A percentile compares a stretch with the other conserved stretches of the same genome.
These are phyloP conservation scores for Antitrichia curtipendula DNA, from an alignment of 225 moss, liverwort and hornwort species.

Conservation along the genomic window DNA sequence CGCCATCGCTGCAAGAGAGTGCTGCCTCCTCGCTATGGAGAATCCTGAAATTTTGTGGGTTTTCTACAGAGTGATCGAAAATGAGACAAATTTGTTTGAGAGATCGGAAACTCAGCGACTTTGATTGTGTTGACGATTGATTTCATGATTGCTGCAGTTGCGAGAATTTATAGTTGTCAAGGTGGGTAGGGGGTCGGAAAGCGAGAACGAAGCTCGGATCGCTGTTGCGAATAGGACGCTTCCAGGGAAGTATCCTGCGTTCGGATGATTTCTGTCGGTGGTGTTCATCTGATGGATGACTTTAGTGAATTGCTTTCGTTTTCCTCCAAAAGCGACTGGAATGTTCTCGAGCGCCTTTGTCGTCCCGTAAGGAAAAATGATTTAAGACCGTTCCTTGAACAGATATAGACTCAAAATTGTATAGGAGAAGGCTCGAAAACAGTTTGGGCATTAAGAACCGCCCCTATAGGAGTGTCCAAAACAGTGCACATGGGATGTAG, in stretches of 20 bases:
- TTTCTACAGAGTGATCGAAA: background rate
- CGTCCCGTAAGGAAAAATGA: no score
- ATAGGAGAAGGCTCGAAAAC: no score
- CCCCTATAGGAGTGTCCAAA: no score
- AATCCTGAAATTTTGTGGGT: background rate
- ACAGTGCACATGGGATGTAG: no score
- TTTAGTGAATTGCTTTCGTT: background rate
- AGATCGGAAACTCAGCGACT: background rate
- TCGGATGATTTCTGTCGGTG: background rate
- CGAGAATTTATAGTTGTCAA: background rate
- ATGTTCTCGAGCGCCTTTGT: background rate
- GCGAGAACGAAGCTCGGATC: background rate
- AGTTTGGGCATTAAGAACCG: no score
- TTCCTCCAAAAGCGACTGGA: background rate
- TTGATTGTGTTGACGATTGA: background rate
- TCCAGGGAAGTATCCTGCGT: background rate
- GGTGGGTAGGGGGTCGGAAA: background rate
- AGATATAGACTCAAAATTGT: no score
- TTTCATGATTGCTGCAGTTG: background rate
- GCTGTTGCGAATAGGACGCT: background rate
- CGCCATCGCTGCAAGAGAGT: conserved; percentile 13
- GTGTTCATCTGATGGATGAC: background rate
- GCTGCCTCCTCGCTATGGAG: background rate
- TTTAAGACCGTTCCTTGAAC: no score
- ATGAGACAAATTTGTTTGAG: background rate